Base-by-base conservation (phyloP, 768 basidiomycete genomes). In the Polyporus arcularius region DNA sequence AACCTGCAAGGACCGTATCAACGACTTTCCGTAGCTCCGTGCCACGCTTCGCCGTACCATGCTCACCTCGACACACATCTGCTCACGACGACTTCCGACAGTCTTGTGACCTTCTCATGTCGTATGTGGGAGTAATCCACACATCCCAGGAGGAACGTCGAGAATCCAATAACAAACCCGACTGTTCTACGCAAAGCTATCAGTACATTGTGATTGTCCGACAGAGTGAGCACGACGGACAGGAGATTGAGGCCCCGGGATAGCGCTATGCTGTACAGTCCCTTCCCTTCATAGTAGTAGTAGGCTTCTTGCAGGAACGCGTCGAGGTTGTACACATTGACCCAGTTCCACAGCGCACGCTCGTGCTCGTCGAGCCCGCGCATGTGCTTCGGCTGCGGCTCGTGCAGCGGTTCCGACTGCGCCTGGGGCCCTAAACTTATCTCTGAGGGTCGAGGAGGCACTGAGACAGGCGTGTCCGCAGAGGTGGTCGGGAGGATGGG, bases 131-230 rank as follows among this genome's bases (percentile, higher is more conserved):
- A 86, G 72, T 97, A 98, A 73, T 99, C 95, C 63, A 99, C 83
- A 74, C 97, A 99, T 14, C 95, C 92, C 6, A 96, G 74, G 12
- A 99, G 79, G 73, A 99, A 99, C 9, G 96, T 96, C 12, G 97
- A 96, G 75, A 99, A 99, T n/a, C 83, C 85, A 67, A 98, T 98
- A 53, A 98, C 96, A 75, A 98, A 99, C 48, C 95, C 96, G 26
- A 97, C 88, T 64, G 96, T 99, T 65, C 97, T 99, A 73, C 32
- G 15, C 31, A 42, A 57, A 50, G 63, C 55, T 66, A 67, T 64
- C 59, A 69, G 63, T 58, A 71, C 75, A 62, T 71, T 72, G 57
- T 58, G 31, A 65, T 53, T 52, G 30, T 56, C 57, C 51, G 57
- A 60, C 43, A 65, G n/a, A 53, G 63, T 59, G 57, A 62, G 62